Evolutionary conservation across 139 green algal species (phyloP).

Genomic region (Edaphochlamys debaryana): DNA sequence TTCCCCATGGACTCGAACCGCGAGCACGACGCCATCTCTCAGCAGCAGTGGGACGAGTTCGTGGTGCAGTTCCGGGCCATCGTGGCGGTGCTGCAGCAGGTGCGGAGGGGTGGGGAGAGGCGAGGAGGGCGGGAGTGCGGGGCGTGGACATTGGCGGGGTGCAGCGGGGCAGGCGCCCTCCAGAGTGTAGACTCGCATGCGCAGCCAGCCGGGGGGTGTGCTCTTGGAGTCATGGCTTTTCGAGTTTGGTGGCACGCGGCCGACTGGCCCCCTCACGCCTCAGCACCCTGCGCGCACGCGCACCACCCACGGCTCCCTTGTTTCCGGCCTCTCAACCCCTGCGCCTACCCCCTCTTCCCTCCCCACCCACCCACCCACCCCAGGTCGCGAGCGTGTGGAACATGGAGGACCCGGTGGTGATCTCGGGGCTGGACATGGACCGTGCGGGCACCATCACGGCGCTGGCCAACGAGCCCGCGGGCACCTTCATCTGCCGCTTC

Average conservation of each 20-base stretch:
- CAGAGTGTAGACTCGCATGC: too few relatives aligned
- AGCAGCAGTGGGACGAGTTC: slow-evolving; percentile 73
- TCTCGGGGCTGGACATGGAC: slow-evolving; percentile 78
- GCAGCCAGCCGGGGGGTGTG: too few relatives aligned
- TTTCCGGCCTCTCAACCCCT: too few relatives aligned
- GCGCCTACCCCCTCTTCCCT: too few relatives aligned
- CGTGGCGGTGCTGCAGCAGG: slow-evolving; percentile 62
- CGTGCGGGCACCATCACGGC: slow-evolving; percentile 59
- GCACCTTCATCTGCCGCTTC: slow-evolving; percentile 76
- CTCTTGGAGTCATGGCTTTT: too few relatives aligned
- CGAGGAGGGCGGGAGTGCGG: neutral
- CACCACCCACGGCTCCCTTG: too few relatives aligned
- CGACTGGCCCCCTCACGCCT: too few relatives aligned
- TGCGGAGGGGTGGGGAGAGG: neutral
- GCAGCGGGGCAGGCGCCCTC: too few relatives aligned
- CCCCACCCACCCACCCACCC: too few relatives aligned
- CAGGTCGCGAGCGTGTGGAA: slow-evolving; percentile 71
- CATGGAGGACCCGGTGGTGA: slow-evolving; percentile 72
- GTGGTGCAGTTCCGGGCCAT: slow-evolving; percentile 54
- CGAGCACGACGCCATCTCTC: slow-evolving; percentile 49
- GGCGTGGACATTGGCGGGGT: too few relatives aligned
- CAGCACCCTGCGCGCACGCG: too few relatives aligned
- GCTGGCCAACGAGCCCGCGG: slow-evolving; percentile 53
- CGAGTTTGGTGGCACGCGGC: too few relatives aligned
- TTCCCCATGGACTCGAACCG: slow-evolving; percentile 55